Percentiles rank a stretch among this genome's conserved stretches.
Conservation (phyloP, 352 stramenopile species). For the Globisporangium splendens region DNA sequence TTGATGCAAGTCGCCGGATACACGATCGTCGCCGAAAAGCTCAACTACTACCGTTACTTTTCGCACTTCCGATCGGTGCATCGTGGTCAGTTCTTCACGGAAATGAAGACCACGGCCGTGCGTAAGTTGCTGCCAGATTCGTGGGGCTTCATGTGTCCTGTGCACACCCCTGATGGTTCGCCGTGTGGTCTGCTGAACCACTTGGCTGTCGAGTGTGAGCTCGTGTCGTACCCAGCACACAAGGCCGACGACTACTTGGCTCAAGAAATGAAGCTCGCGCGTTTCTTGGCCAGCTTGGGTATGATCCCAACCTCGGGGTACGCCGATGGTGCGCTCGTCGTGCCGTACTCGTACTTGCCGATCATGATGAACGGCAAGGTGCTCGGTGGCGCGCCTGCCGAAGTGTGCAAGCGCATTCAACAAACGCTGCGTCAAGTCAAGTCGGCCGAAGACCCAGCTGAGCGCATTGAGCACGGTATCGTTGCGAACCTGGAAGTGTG, state of each 20-base stretch:
- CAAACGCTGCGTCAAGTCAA: constrained; percentile 70
- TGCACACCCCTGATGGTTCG: constrained; percentile 99
- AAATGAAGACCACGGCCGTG: constrained; percentile 99
- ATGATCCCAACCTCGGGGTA: constrained; percentile 84
- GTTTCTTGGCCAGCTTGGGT: constrained; percentile 70
- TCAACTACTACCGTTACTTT: constrained; percentile 99
- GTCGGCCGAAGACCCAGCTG: constrained; percentile 34
- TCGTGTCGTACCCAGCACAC: constrained; percentile 78
- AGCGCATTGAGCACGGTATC: constrained; percentile 65
- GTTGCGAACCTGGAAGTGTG: constrained; percentile 80
- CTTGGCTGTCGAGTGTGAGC: constrained; percentile 91
- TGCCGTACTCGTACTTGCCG: constrained; percentile 91
- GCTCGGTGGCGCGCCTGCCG: constrained; percentile 85
- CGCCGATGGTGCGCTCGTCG: constrained; percentile 75
- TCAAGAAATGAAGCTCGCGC: constrained; percentile 73
- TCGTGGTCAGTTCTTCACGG: constrained; percentile 99
- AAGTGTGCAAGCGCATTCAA: constrained; percentile 86
- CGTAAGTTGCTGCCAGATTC: constrained; percentile 98
- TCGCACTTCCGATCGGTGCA: constrained; percentile 99
- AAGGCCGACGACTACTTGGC: constrained; percentile 66
- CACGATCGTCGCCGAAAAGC: constrained; percentile 98
- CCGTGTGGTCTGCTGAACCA: constrained; percentile 99
- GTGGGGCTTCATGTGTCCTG: constrained; percentile 99
- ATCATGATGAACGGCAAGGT: constrained; percentile 97
- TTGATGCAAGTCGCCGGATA: constrained; percentile 97